phyloP scores from a whole-genome alignment of 768 basidiomycete genomes.

The Hypholoma fasciculare region DNA sequence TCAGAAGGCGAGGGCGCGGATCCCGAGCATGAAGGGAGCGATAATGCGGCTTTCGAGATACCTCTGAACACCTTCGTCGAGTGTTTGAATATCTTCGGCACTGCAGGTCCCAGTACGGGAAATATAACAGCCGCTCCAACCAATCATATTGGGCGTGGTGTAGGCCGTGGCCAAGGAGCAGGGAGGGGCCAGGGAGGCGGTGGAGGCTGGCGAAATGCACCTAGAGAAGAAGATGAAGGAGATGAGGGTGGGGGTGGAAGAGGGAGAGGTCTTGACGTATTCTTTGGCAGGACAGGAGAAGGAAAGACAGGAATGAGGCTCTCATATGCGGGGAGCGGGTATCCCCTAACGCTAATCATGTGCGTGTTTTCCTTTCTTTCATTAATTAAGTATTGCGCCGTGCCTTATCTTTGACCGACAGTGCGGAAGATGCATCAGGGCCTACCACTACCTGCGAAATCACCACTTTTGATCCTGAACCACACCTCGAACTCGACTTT shows the following conservation, averaged over 20 bases:
- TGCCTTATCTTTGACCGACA: constrained; percentile 22
- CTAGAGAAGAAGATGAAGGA: constrained; percentile 40
- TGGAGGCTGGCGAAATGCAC: constrained; percentile 15
- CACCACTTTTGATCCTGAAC: constrained; percentile 82
- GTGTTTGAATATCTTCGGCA: constrained; percentile 92
- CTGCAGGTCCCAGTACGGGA: constrained; percentile 51
- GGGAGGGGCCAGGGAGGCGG: constrained; percentile 6
- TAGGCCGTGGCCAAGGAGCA: constrained; percentile 3
- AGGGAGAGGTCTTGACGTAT: constrained; percentile 55
- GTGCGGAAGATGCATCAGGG: constrained; percentile 76
- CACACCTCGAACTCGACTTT: constrained; percentile 78
- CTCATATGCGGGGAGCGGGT: constrained; percentile 76
- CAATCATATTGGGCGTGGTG: background rate
- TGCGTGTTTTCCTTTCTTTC: constrained; percentile 35
- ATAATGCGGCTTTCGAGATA: constrained; percentile 70
- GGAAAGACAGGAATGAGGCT: constrained; percentile 78
- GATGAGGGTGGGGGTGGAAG: constrained; percentile 31
- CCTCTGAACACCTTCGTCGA: constrained; percentile 84
- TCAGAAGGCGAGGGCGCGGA: constrained; percentile 10
- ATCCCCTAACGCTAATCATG: constrained; percentile 80
- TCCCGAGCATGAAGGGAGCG: constrained; percentile 20
- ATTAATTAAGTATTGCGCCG: background rate
- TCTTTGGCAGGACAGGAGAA: constrained; percentile 32
- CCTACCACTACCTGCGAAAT: constrained; percentile 89
- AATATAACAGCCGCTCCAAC: constrained; percentile 17